Base-by-base conservation (phyloP, 2,329 filamentous ascomycete species). In the Hypoxylon sp. region DNA sequence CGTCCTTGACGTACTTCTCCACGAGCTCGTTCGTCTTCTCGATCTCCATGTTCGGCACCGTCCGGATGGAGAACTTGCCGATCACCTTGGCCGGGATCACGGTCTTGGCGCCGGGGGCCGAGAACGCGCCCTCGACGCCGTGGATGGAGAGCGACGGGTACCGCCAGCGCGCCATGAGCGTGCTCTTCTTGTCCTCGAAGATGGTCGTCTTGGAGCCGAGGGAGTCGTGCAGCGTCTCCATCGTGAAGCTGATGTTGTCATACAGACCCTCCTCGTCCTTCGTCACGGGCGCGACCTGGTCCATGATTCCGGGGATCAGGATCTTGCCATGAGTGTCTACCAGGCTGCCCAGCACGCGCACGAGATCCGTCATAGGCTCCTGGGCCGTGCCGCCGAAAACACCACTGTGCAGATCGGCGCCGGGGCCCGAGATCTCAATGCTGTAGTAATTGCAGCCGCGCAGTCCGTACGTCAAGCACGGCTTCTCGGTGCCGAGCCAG, bases 401-500 rank as follows among this genome's bases (percentile, higher is more conserved):
- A 80, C 96, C 96, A 76, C 93, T 97, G 87, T 99, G 96, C 69
- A 99, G 87, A 80, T 99, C 96, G 73, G 95, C 93, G 44, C 91
- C 96, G 10, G 96, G 96, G 0, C 96, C 96, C 7, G 92, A 94
- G 71, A 99, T 86, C 82, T 96, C 92, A 74, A 99, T 83, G 57
- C 92, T 93, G 86, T 98, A 99, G 88, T 99, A 99, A 85, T 97
- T 98, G 89, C 93, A 97, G 59, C 96, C 96, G 73, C 96, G 92
- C 70, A 99, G 91, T 75, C 96, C 96, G 80, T 99, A 99, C 8
- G 96, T 99, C 77, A 99, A 84, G 81, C 96, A 99, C 11, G 96
- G 96, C 87, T 98, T 98, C 87, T 98, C 94, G 5, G 96, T 98
- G 65, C 96, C 96, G 44, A 99, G 90, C 96, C 96, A 99, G 89